A percentile compares a stretch with the other conserved stretches of the same genome.
Evolutionary conservation across 805 yeast species (phyloP).

Genomic region (Wickerhamomyces chaumierensis): DNA sequence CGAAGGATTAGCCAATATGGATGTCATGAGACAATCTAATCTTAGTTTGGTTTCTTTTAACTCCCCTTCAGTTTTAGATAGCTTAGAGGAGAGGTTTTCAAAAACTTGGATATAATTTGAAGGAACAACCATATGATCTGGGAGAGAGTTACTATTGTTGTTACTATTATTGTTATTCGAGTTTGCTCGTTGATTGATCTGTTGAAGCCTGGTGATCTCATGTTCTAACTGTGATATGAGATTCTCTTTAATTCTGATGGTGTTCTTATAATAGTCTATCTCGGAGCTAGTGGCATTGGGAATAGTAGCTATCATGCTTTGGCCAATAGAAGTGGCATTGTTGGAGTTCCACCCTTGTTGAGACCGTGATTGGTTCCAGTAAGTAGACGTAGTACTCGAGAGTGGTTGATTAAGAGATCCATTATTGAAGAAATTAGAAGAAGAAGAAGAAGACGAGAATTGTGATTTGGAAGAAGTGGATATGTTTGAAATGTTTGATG

Average conservation of each 20-base stretch:
- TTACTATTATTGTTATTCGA: no score
- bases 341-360: neutral
- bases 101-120: conserved; percentile 34
- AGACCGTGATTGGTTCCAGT: neutral
- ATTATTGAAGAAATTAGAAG: neutral
- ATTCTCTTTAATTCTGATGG: neutral
- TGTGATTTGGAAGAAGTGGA: neutral
- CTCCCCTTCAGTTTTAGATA: conserved; percentile 37
- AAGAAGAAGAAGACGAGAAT: neutral
- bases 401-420: neutral
- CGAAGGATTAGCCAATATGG: conserved; percentile 39
- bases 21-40: conserved; percentile 52
- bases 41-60: conserved; percentile 49
- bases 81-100: conserved; percentile 33
- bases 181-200: neutral
- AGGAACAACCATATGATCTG: conserved; percentile 30
- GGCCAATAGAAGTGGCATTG: no score
- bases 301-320: neutral
- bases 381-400: neutral
- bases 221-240: neutral
- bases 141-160: neutral
- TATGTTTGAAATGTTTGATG: neutral
- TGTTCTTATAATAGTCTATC: neutral
- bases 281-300: neutral
- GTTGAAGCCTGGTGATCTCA: neutral